Conservation (phyloP, 495 filamentous ascomycete genomes). For the Penicillium simplicissimum region DNA sequence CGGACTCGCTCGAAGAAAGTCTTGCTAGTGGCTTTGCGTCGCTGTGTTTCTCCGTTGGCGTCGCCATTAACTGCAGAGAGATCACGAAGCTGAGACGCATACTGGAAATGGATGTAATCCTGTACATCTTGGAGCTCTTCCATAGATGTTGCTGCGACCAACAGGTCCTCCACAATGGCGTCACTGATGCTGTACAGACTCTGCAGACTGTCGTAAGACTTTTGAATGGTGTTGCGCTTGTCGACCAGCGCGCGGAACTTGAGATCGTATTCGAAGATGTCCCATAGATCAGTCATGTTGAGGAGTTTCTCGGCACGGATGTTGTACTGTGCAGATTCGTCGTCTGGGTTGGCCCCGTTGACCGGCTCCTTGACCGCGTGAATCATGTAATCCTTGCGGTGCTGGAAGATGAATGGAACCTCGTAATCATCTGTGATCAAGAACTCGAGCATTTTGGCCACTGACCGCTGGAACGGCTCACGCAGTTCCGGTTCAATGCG, state of each 20-base stretch:
- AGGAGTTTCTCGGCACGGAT: conserved; percentile 84
- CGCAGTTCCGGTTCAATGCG: conserved; percentile 66
- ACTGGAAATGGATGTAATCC: conserved; percentile 95
- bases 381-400: conserved; percentile 96
- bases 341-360: conserved; percentile 53
- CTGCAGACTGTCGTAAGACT: conserved; percentile 71
- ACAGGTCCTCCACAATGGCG: conserved; percentile 73
- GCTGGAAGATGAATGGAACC: conserved; percentile 96
- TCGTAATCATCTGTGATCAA: conserved; percentile 90
- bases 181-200: conserved; percentile 48
- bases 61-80: conserved; percentile 59
- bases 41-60: conserved; percentile 54
- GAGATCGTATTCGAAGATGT: conserved; percentile 88
- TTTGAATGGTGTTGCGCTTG: conserved; percentile 81
- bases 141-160: conserved; percentile 71
- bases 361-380: conserved; percentile 74
- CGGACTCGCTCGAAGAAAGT: conserved; percentile 82
- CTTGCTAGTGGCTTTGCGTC: conserved; percentile 73
- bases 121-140: conserved; percentile 96
- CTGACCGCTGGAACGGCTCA: conserved; percentile 80
- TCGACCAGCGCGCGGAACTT: conserved; percentile 89
- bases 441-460: conserved; percentile 92
- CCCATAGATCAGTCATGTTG: conserved; percentile 91
- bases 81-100: conserved; percentile 79
- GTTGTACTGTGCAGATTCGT: conserved; percentile 69